These are phyloP conservation scores for Ogataea nakhonphanomensis DNA, from an alignment of 805 yeast species.

Conservation along the genomic window DNA sequence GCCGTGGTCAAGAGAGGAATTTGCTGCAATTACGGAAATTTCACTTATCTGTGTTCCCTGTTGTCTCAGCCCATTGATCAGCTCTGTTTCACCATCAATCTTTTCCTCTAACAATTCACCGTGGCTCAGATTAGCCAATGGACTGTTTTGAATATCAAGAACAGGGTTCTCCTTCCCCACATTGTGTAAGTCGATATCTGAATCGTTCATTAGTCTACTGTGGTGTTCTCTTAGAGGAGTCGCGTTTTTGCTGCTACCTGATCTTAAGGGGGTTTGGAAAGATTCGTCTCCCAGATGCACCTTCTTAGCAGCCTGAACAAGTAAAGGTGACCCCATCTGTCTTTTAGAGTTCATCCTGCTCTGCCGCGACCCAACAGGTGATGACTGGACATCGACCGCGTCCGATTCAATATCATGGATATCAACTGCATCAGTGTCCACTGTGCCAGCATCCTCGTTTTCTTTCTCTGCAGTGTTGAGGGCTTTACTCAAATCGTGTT, in stretches of 20 bases:
- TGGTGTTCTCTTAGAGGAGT: constrained; percentile 26
- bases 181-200: constrained; percentile 18
- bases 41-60: constrained; percentile 16
- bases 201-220: constrained; percentile 22
- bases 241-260: constrained; percentile 5
- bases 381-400: constrained; percentile 20
- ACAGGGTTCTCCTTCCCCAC: constrained; percentile 14
- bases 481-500: constrained; percentile 24
- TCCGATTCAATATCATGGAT: constrained; percentile 12
- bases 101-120: constrained; percentile 24
- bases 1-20: constrained; percentile 19
- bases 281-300: constrained; percentile 15
- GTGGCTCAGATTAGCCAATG: constrained; percentile 32
- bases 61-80: constrained; percentile 19
- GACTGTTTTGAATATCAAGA: constrained; percentile 26
- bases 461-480: constrained; percentile 21
- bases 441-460: constrained; percentile 8
- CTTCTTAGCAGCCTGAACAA: constrained; percentile 4
- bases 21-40: constrained; percentile 22
- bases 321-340: constrained; percentile 11
- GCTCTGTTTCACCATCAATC: constrained; percentile 28
- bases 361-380: constrained; percentile 25
- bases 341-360: constrained; percentile 17
- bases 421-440: constrained; percentile 4
- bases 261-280: constrained; percentile 23